Conservation (phyloP, 2,329 filamentous ascomycete genomes). For the Tolypocladium inflatum region DNA sequence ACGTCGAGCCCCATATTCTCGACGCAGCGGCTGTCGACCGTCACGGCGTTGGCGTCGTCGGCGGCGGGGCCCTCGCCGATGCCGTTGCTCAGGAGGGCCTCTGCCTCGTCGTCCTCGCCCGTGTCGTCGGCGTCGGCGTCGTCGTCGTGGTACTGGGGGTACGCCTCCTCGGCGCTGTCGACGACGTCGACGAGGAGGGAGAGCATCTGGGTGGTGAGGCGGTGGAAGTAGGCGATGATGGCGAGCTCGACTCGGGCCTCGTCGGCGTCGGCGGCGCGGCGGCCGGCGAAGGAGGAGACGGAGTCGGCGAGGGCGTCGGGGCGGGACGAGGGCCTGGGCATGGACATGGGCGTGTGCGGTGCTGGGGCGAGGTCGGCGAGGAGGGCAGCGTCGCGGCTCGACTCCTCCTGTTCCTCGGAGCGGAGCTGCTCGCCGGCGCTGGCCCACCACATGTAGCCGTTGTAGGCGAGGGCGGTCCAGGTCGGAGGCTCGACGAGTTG, state of each 20-base stretch:
- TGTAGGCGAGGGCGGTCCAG: constrained; percentile 69
- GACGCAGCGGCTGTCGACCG: constrained; percentile 55
- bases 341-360: constrained; percentile 18
- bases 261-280: constrained; percentile 23
- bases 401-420: constrained; percentile 50
- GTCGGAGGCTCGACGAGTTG: constrained; percentile 52
- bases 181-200: constrained; percentile 53
- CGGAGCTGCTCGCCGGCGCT: constrained; percentile 65
- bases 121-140: constrained; percentile 22
- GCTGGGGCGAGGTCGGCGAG: constrained; percentile 40
- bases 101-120: constrained; percentile 13
- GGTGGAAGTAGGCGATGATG: constrained; percentile 74
- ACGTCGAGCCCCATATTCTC: constrained; percentile 66
- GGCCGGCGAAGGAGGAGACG: constrained; percentile 31
- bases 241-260: constrained; percentile 53
- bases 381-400: constrained; percentile 43
- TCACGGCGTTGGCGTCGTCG: constrained; percentile 31
- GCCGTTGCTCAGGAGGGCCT: constrained; percentile 12
- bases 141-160: constrained; percentile 19
- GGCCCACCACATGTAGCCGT: constrained; percentile 85
- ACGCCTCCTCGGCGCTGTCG: constrained; percentile 34
- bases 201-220: constrained; percentile 59
- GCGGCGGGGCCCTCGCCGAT: constrained; percentile 21
- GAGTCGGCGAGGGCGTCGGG: constrained; percentile 31
- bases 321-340: constrained; percentile 19